phyloP scores from a whole-genome alignment of 768 basidiomycete species.

The Galerina marginata region DNA sequence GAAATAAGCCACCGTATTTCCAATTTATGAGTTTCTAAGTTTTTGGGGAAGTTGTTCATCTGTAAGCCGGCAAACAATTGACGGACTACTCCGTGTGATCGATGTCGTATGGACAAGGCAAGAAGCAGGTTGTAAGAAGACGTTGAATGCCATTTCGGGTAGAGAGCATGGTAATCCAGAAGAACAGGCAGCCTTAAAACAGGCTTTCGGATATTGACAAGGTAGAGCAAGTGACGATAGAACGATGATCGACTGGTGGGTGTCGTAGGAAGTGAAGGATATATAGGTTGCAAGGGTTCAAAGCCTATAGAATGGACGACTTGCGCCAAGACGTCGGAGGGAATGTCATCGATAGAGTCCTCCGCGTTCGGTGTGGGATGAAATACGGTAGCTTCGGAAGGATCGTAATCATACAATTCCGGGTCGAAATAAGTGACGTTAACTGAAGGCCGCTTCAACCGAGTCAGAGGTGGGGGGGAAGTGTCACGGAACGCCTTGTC shows the following conservation, averaged over 20 bases:
- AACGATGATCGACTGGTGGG: conserved; percentile 41
- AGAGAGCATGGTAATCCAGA: conserved; percentile 54
- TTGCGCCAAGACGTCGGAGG: background rate
- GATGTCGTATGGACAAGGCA: conserved; percentile 53
- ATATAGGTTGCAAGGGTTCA: background rate
- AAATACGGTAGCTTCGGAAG: background rate
- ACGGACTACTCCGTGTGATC: conserved; percentile 50
- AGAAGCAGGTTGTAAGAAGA: conserved; percentile 53
- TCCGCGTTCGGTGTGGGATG: background rate
- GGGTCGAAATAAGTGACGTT: conserved; percentile 3
- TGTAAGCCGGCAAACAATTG: conserved; percentile 56
- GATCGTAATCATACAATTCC: background rate
- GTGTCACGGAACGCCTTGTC: background rate
- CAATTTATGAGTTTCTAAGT: conserved; percentile 63
- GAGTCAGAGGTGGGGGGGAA: background rate
- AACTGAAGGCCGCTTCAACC: background rate
- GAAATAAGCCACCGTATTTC: conserved; percentile 61
- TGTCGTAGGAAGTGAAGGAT: conserved; percentile 20
- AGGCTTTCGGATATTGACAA: conserved; percentile 36
- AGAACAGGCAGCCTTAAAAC: conserved; percentile 40
- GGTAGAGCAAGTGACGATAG: conserved; percentile 47
- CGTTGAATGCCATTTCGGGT: conserved; percentile 43
- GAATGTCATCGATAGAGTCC: conserved; percentile 1
- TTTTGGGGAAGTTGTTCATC: conserved; percentile 41
- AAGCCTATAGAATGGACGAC: background rate